These are phyloP conservation scores for Isatis lusitanica DNA, from an alignment of 441 rosid species.

Conservation along the genomic window DNA sequence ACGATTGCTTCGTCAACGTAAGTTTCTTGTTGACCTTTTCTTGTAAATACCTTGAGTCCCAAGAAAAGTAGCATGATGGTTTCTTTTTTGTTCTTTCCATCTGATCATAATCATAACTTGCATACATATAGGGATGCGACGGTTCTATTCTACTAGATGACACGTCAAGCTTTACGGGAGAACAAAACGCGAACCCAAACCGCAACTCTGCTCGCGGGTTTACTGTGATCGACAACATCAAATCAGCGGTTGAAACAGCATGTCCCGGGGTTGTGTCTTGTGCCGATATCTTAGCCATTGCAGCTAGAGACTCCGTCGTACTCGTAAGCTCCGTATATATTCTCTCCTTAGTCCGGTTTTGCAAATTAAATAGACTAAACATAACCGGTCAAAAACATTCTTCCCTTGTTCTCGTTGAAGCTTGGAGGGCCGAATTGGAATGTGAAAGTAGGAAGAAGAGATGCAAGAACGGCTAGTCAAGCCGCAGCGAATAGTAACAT, in stretches of 20 bases:
- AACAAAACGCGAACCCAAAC: constrained; percentile 76
- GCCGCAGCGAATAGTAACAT: constrained; percentile 71
- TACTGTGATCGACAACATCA: constrained; percentile 69
- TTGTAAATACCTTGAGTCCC: not conserved
- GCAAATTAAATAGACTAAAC: not conserved
- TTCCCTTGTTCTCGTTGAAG: constrained; percentile 34
- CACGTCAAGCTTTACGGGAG: constrained; percentile 81
- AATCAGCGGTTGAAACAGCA: constrained; percentile 71
- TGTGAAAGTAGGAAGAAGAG: constrained; percentile 87
- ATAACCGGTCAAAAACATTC: not conserved
- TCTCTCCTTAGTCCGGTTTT: not conserved
- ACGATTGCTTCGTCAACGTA: constrained; percentile 86
- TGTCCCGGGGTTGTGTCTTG: constrained; percentile 93
- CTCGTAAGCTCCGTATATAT: constrained; percentile 44
- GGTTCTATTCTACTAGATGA: constrained; percentile 89
- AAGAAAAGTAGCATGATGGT: not conserved
- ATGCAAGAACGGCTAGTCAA: constrained; percentile 71
- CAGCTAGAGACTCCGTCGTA: constrained; percentile 74
- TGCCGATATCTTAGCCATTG: constrained; percentile 82
- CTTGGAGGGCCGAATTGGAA: constrained; percentile 79
- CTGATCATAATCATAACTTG: not conserved
- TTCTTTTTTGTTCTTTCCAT: not conserved
- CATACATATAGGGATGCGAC: constrained; percentile 69
- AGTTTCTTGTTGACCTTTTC: not conserved
- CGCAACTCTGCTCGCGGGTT: constrained; percentile 75